A percentile compares a stretch with the other conserved stretches of the same genome.
phyloP scores from a whole-genome alignment of 2,329 filamentous ascomycete genomes.

The Xylariaceae sp. region DNA sequence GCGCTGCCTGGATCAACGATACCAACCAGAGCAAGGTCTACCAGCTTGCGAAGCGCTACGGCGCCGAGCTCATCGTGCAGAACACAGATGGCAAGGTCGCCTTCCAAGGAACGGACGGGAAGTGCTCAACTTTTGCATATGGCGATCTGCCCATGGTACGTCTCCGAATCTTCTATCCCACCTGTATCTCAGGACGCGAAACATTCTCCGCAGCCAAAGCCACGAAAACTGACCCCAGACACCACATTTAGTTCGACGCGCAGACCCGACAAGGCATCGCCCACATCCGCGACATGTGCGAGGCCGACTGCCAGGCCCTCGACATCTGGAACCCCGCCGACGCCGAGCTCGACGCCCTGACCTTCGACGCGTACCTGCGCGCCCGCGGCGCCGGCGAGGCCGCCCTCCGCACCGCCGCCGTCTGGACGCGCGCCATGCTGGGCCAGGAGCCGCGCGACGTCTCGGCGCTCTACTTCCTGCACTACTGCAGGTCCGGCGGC shows the following conservation, averaged over 20 bases:
- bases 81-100: constrained; percentile 40
- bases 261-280: too few species aligned
- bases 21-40: constrained; percentile 44
- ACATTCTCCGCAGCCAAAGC: too few species aligned
- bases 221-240: too few species aligned
- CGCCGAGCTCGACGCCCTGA: constrained; percentile 24
- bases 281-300: too few species aligned
- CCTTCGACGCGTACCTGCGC: constrained; percentile 26
- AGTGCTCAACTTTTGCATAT: constrained; percentile 13
- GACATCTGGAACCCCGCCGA: constrained; percentile 19
- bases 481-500: constrained; percentile 49
- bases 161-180: too few species aligned
- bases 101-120: constrained; percentile 12
- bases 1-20: constrained; percentile 59
- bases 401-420: constrained; percentile 7
- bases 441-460: constrained; percentile 39
- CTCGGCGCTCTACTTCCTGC: constrained; percentile 49
- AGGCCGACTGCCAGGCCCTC: constrained; percentile 25
- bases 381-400: constrained; percentile 15
- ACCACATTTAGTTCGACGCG: too few species aligned
- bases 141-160: constrained; percentile 14
- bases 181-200: too few species aligned
- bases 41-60: constrained; percentile 34
- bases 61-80: constrained; percentile 42
- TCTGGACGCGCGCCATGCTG: constrained; percentile 22